Percentiles rank a stretch among this genome's conserved stretches.
phyloP scores from a whole-genome alignment of 1,284 basidiomycete species.

The Microbotryum violaceum region DNA sequence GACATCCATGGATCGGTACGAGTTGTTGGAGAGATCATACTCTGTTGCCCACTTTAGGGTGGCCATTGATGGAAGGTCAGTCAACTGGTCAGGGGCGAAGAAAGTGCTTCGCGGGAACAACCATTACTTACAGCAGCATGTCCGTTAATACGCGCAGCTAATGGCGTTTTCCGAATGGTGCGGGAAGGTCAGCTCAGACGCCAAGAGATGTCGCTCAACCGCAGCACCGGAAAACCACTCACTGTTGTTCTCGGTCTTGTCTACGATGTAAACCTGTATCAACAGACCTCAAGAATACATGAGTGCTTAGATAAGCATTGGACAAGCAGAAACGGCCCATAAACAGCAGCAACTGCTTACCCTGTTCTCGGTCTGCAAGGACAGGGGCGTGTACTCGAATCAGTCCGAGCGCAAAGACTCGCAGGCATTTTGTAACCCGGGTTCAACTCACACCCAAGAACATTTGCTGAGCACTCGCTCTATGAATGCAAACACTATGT shows the following conservation, averaged over 20 bases:
- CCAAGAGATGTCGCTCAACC: too few species aligned
- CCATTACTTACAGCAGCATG: constrained; percentile 19
- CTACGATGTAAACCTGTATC: constrained; percentile 38
- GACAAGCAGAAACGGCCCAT: too few species aligned
- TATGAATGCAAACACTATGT: not conserved
- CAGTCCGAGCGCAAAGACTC: not conserved
- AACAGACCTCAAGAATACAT: too few species aligned
- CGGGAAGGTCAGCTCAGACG: not conserved
- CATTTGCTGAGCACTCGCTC: not conserved
- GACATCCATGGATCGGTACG: constrained; percentile 35
- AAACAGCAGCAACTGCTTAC: not conserved
- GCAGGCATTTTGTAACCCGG: not conserved
- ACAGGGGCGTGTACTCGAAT: not conserved
- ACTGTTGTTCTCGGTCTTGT: constrained; percentile 43
- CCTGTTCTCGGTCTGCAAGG: constrained; percentile 5
- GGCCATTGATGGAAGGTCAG: not conserved
- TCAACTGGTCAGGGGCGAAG: not conserved
- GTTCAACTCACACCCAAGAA: not conserved
- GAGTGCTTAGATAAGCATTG: too few species aligned
- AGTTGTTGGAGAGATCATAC: constrained; percentile 26
- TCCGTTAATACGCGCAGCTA: constrained; percentile 14
- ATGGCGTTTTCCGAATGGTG: not conserved
- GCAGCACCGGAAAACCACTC: constrained; percentile 16
- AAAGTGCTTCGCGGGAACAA: not conserved
- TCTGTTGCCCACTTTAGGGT: constrained; percentile 15